Evolutionary conservation across 2,329 filamentous ascomycete genomes (phyloP), one percentile per base, ranked within the genome.

Genomic region (Madurella fahalii): DNA sequence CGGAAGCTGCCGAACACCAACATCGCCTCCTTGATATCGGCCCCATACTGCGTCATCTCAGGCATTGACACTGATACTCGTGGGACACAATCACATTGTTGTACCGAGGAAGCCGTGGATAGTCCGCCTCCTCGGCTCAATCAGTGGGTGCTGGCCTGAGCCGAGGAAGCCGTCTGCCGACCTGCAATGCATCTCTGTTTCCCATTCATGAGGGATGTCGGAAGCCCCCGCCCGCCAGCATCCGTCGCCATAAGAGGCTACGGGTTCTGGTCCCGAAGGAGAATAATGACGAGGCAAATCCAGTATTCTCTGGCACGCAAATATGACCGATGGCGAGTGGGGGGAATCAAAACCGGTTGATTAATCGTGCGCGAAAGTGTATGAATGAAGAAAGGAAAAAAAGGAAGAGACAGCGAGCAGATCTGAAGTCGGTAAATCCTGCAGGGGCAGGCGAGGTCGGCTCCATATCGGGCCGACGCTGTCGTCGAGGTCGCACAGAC

Each of bases 281-380:
- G 42, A 40, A 39, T 37, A 15, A 7, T 49, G 50, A 40, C 47
- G 40, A 40, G 43, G 32, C n/a, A 40, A 32, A 45, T 45, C 55
- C 48, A 37, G 50, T 30, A 37, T 56, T 15, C 25, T 60, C 58
- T 60, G 42, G 58, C 58, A 60, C 55, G 47, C 52, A 60, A 37
- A 56, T 56, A 49, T 60, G 58, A 60, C 58, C 58, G 56, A 60
- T 52, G 42, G 25, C 47, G 50, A 55, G 52, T 60, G n/a, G 40
- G 16, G 7, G 18, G 15, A 30, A 30, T 59, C 58, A 44, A 50
- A 51, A 60, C 53, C 58, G 58, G 58, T 60, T 60, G 58, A 60
- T 60, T 60, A 50, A 55, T 57, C 47, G 54, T 59, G 57, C 57
- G 25, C 37, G 18, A 55, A 58, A 55, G 57, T 59, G 52, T 57